Evolutionary conservation across 257 asterid species (phyloP).

Genomic region (Plantago major): DNA sequence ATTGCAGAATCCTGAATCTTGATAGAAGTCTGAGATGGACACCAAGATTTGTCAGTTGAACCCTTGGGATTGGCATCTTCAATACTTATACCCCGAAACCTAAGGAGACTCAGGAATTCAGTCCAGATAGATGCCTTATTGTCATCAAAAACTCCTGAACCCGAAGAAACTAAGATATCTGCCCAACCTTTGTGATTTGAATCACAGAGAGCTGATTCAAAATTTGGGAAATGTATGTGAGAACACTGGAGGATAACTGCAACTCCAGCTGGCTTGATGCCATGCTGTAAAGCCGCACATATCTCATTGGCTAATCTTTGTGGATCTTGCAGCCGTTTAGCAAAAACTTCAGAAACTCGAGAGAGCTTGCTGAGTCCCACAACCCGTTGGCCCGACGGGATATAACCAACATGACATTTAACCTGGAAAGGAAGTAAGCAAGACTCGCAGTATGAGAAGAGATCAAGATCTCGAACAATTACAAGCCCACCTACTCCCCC

Average conservation of each 20-base stretch:
- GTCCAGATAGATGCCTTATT: slow-evolving; percentile 54
- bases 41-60: slow-evolving; percentile 46
- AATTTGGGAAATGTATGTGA: slow-evolving; percentile 65
- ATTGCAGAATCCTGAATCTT: slow-evolving; percentile 41
- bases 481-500: slow-evolving; percentile 97
- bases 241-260: slow-evolving; percentile 77
- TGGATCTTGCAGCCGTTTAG: slow-evolving; percentile 92
- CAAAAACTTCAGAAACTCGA: slow-evolving; percentile 80
- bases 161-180: slow-evolving; percentile 43
- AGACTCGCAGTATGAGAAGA: slow-evolving; percentile 86
- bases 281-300: slow-evolving; percentile 63
- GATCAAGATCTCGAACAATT: slow-evolving; percentile 87
- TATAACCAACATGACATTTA: slow-evolving; percentile 85
- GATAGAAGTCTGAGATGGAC: slow-evolving; percentile 43
- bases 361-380: slow-evolving; percentile 93
- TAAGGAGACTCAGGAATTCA: slow-evolving; percentile 70
- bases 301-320: slow-evolving; percentile 70
- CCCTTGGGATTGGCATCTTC: slow-evolving; percentile 14
- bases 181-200: slow-evolving; percentile 56
- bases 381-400: slow-evolving; percentile 75
- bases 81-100: slow-evolving; percentile 42
- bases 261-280: slow-evolving; percentile 80
- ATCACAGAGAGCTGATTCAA: slow-evolving; percentile 39
- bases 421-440: slow-evolving; percentile 95
- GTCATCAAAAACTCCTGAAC: slow-evolving; percentile 72